A percentile compares a stretch with the other conserved stretches of the same genome.
Evolutionary conservation across 225 moss, liverwort and hornwort genomes (phyloP).

Genomic region (Sphagnum contortum): DNA sequence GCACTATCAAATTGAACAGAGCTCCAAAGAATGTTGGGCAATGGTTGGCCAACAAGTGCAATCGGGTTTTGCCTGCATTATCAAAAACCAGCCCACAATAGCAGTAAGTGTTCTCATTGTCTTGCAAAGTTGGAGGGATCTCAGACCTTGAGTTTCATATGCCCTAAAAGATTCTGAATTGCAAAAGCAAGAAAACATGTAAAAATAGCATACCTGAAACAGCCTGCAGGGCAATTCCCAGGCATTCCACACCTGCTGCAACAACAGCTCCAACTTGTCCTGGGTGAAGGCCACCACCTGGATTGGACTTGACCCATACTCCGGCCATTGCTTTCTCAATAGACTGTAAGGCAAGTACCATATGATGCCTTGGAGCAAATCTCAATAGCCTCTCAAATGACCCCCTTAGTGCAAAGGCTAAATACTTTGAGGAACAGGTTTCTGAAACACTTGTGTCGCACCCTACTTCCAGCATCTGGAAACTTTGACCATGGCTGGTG

Average conservation of each 20-base stretch:
- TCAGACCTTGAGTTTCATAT: too few relatives aligned
- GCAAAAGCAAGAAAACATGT: too few relatives aligned
- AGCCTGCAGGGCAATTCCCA: conserved; percentile 68
- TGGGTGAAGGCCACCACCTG: conserved; percentile 25
- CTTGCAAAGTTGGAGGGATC: too few relatives aligned
- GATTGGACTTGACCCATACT: conserved; percentile 38
- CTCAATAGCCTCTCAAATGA: conserved; percentile 65
- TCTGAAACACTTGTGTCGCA: conserved; percentile 3
- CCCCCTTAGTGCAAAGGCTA: conserved; percentile 26
- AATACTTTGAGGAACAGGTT: conserved; percentile 3
- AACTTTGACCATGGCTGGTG: neutral
- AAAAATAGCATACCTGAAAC: conserved; percentile 50
- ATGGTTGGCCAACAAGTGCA: conserved; percentile 79
- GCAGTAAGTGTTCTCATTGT: too few relatives aligned
- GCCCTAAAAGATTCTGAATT: too few relatives aligned
- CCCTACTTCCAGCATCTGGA: neutral
- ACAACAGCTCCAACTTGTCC: conserved; percentile 48
- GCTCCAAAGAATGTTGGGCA: conserved; percentile 71
- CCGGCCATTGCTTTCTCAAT: conserved; percentile 77
- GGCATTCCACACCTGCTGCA: conserved; percentile 76
- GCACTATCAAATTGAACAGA: conserved; percentile 68
- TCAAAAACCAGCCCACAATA: neutral
- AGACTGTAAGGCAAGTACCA: conserved; percentile 76
- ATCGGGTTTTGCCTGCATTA: conserved; percentile 70
- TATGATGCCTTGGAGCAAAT: conserved; percentile 70